Percentiles rank a stretch among this genome's conserved stretches.
Evolutionary conservation across 75 land plant genomes (phyloP).

Genomic region (Larix kaempferi): DNA sequence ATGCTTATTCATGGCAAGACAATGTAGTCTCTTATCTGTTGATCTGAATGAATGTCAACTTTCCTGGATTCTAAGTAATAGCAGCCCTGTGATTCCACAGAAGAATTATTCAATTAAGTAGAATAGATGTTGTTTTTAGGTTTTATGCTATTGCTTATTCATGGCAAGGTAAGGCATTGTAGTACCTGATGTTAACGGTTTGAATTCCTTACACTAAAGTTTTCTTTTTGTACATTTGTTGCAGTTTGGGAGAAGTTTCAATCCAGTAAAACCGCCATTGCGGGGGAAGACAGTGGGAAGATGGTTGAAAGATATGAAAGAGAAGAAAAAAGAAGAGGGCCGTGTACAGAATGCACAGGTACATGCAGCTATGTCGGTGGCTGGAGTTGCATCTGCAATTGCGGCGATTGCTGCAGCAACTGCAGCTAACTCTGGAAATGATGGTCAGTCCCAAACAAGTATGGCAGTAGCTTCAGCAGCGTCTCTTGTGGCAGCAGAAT

Average conservation of each 20-base stretch:
- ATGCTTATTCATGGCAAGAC: too few relatives aligned
- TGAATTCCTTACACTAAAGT: too few relatives aligned
- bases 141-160: too few relatives aligned
- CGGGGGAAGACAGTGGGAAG: constrained; percentile 40
- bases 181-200: too few relatives aligned
- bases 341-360: constrained; percentile 66
- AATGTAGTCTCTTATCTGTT: too few relatives aligned
- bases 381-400: constrained; percentile 73
- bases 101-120: too few relatives aligned
- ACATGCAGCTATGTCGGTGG: constrained; percentile 77
- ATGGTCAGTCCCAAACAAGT: constrained; percentile 34
- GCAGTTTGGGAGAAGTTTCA: constrained; percentile 3
- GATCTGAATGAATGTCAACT: too few relatives aligned
- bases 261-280: not conserved
- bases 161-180: too few relatives aligned
- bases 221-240: too few relatives aligned
- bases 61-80: too few relatives aligned
- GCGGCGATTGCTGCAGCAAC: constrained; percentile 52
- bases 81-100: too few relatives aligned
- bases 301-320: constrained; percentile 68
- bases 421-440: constrained; percentile 20
- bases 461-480: constrained; percentile 85
- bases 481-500: constrained; percentile 81
- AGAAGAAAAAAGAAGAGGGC: constrained; percentile 64
- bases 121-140: too few relatives aligned